Percentiles rank a stretch among this genome's conserved stretches.
phyloP scores from a whole-genome alignment of 176 grass and related monocot species.

The Rhynchospora breviuscula region DNA sequence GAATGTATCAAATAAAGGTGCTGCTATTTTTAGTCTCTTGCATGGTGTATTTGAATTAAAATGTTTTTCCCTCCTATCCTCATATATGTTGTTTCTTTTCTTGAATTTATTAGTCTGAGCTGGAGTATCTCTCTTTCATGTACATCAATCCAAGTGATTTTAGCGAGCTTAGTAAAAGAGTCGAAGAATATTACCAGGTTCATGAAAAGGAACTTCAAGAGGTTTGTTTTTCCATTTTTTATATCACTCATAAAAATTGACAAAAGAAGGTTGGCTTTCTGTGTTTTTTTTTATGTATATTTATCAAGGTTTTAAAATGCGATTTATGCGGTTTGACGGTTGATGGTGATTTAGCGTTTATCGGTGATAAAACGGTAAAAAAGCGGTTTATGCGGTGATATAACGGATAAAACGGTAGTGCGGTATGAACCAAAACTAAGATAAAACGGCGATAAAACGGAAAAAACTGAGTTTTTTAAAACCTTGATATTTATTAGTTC shows the following conservation, averaged over 20 bases:
- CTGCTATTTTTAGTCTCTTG: neutral
- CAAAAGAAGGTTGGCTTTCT: constrained; percentile 18
- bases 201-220: constrained; percentile 91
- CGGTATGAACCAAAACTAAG: no score
- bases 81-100: constrained; percentile 1
- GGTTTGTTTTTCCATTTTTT: constrained; percentile 39
- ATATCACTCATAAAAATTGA: neutral
- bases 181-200: constrained; percentile 61
- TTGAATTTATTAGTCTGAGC: constrained; percentile 64
- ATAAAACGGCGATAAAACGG: no score
- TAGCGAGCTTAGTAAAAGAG: constrained; percentile 73
- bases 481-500: constrained; percentile 20
- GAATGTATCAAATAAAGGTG: constrained; percentile 99
- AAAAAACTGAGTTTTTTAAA: no score
- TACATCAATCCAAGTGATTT: constrained; percentile 72
- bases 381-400: no score
- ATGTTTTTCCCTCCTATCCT: constrained; percentile 13
- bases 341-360: no score
- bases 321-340: no score
- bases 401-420: no score
- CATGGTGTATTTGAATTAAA: constrained; percentile 7
- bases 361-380: no score
- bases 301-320: no score
- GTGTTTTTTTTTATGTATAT: constrained; percentile 20
- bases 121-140: constrained; percentile 97